phyloP scores from a whole-genome alignment of 2,329 filamentous ascomycete species.

The Fusarium longipes region DNA sequence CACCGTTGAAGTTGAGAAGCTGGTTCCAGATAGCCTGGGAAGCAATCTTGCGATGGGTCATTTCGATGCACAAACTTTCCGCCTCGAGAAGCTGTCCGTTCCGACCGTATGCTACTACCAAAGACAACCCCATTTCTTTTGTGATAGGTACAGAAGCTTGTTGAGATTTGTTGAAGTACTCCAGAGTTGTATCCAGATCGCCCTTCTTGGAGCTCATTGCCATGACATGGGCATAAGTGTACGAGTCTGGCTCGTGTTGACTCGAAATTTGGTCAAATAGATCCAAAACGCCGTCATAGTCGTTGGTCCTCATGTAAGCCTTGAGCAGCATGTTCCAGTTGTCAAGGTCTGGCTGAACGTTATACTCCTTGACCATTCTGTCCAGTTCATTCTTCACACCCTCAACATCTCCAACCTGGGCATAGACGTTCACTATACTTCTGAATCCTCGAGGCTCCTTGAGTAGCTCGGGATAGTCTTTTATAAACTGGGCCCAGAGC shows the following conservation, averaged over 20 bases:
- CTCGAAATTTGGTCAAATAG: constrained; percentile 70
- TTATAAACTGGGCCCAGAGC: constrained; percentile 59
- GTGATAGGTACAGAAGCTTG: constrained; percentile 62
- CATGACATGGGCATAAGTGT: constrained; percentile 80
- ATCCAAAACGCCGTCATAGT: constrained; percentile 73
- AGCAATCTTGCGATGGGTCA: constrained; percentile 63
- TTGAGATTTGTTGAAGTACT: constrained; percentile 73
- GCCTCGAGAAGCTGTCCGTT: constrained; percentile 53
- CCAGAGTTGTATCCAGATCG: constrained; percentile 75
- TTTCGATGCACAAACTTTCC: constrained; percentile 57
- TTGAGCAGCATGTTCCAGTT: constrained; percentile 84
- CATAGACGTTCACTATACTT: constrained; percentile 78
- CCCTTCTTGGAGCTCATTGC: constrained; percentile 75
- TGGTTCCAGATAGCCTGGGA: constrained; percentile 80
- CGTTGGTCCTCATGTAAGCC: constrained; percentile 72
- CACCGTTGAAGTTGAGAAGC: constrained; percentile 76
- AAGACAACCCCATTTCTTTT: constrained; percentile 68
- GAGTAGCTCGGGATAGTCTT: constrained; percentile 51
- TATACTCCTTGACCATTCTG: constrained; percentile 67
- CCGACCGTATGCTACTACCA: constrained; percentile 75
- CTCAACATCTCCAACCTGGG: constrained; percentile 72
- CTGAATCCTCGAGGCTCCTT: constrained; percentile 56
- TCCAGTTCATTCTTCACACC: constrained; percentile 71
- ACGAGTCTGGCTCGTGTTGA: constrained; percentile 65
- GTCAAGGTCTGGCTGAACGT: constrained; percentile 65